Conservation (phyloP, 805 yeast genomes). For the Jamesozyma rosinii region DNA sequence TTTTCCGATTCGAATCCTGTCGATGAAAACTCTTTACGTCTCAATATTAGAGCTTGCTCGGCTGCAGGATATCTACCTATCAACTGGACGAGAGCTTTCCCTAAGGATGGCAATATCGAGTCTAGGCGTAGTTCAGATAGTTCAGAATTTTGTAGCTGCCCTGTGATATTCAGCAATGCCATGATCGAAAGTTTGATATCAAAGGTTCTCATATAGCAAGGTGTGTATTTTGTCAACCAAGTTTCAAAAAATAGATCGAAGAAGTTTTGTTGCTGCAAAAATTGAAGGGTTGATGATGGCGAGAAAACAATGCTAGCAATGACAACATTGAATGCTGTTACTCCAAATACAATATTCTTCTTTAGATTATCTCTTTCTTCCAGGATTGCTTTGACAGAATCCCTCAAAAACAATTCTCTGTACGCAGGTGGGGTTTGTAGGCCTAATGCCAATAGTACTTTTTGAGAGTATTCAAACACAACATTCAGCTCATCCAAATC, state of each 20-base stretch:
- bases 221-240: constrained; percentile 31
- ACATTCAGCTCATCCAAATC: constrained; percentile 48
- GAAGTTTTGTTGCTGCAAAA: constrained; percentile 38
- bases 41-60: constrained; percentile 51
- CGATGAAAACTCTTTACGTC: constrained; percentile 45
- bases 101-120: constrained; percentile 38
- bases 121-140: constrained; percentile 30
- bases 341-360: constrained; percentile 26
- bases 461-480: constrained; percentile 57
- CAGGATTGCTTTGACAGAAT: constrained; percentile 32
- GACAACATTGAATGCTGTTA: constrained; percentile 42
- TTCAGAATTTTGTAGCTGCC: constrained; percentile 23
- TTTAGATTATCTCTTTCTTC: constrained; percentile 20
- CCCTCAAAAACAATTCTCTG: constrained; percentile 38
- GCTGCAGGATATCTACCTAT: constrained; percentile 65
- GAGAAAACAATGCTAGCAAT: constrained; percentile 57
- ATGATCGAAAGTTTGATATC: constrained; percentile 71
- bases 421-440: constrained; percentile 35
- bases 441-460: constrained; percentile 51
- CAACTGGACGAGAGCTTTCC: constrained; percentile 42
- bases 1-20: constrained; percentile 30
- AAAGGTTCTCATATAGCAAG: constrained; percentile 56
- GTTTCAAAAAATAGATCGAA: constrained; percentile 45
- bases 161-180: constrained; percentile 49
- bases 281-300: constrained; percentile 42